phyloP scores from a whole-genome alignment of 2,329 filamentous ascomycete species.

The Cordyceps farinosa region DNA sequence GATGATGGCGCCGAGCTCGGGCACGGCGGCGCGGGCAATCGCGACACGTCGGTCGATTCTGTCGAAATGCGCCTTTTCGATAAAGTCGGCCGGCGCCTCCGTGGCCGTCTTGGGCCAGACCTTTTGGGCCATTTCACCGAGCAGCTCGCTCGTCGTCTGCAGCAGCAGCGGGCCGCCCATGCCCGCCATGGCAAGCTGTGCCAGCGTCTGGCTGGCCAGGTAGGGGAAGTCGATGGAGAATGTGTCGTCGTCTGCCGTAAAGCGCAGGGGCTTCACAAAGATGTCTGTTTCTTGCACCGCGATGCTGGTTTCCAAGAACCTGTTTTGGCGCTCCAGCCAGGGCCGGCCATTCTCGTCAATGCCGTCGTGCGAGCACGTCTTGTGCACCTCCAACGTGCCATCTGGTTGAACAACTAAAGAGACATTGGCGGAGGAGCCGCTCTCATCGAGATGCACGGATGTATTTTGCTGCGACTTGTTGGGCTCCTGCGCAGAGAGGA shows the following conservation, averaged over 20 bases:
- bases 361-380: slow-evolving; percentile 11
- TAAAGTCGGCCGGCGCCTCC: not conserved
- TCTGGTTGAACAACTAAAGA: not conserved
- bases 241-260: not conserved
- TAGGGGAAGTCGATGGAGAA: slow-evolving; percentile 16
- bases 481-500: slow-evolving; percentile 1
- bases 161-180: slow-evolving; percentile 27
- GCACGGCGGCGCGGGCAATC: slow-evolving; percentile 9
- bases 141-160: not conserved
- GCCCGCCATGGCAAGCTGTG: slow-evolving; percentile 25
- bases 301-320: slow-evolving; percentile 6
- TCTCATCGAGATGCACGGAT: slow-evolving; percentile 12
- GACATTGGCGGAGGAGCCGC: slow-evolving; percentile 11
- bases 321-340: slow-evolving; percentile 11
- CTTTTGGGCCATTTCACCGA: slow-evolving; percentile 7
- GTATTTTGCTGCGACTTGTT: slow-evolving; percentile 2
- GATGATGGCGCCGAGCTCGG: slow-evolving; percentile 8
- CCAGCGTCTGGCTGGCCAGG: slow-evolving; percentile 12
- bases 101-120: slow-evolving; percentile 5
- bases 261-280: not conserved
- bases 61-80: slow-evolving; percentile 16
- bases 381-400: slow-evolving; percentile 8
- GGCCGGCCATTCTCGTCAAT: slow-evolving; percentile 15
- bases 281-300: slow-evolving; percentile 11
- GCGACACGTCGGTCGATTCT: slow-evolving; percentile 9